A percentile compares a stretch with the other conserved stretches of the same genome.
These are phyloP conservation scores for Cyberlindnera galapagoensis DNA, from an alignment of 805 yeast genomes.

Conservation along the genomic window DNA sequence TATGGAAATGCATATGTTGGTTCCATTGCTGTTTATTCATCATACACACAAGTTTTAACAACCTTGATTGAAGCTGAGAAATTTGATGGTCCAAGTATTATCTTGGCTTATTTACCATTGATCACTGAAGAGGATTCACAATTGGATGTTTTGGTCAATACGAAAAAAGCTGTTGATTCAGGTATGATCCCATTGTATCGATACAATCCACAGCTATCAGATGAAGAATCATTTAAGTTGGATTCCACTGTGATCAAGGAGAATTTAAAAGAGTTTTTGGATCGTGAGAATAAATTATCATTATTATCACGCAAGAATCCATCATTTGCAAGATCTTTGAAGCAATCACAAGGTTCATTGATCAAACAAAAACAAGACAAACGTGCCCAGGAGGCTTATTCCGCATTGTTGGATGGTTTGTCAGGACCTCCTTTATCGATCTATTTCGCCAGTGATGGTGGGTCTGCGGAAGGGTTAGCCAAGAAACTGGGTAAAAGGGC, in stretches of 20 bases:
- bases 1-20: conserved; percentile 88
- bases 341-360: conserved; percentile 54
- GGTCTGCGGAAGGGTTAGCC: conserved; percentile 82
- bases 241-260: conserved; percentile 80
- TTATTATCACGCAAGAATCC: conserved; percentile 68
- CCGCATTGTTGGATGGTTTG: conserved; percentile 73
- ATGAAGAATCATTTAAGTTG: conserved; percentile 54
- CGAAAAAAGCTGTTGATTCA: conserved; percentile 82
- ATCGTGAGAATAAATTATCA: conserved; percentile 84
- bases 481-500: conserved; percentile 51
- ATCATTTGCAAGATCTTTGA: conserved; percentile 65
- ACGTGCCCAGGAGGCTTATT: conserved; percentile 72
- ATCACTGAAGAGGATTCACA: conserved; percentile 58
- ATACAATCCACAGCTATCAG: conserved; percentile 55
- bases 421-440: conserved; percentile 80
- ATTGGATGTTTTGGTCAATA: conserved; percentile 71
- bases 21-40: conserved; percentile 87
- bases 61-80: conserved; percentile 86
- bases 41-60: conserved; percentile 87
- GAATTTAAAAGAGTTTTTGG: conserved; percentile 73
- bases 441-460: conserved; percentile 88
- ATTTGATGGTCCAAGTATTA: conserved; percentile 85
- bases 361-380: conserved; percentile 52
- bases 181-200: conserved; percentile 98
- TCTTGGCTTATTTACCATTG: conserved; percentile 85